Conservation (phyloP, 192 early-diverging fungal species). For the Jimgerdemannia lactiflua region DNA sequence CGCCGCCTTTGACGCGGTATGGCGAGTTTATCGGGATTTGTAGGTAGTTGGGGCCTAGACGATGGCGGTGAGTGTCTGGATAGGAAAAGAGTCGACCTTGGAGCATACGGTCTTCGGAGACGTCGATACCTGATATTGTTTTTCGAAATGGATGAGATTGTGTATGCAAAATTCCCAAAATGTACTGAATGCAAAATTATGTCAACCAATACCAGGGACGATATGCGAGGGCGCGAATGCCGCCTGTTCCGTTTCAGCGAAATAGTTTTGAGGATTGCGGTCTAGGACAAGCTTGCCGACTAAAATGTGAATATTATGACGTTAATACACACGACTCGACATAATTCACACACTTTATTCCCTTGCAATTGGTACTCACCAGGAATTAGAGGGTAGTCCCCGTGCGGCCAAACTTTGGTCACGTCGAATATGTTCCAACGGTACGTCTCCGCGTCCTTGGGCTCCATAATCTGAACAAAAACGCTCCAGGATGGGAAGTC, state of each 20-base stretch:
- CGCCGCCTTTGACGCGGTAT: conserved; percentile 25
- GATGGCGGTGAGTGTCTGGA: conserved; percentile 68
- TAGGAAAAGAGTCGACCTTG: conserved; percentile 75
- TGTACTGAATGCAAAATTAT: too few relatives aligned
- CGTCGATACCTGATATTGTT: conserved; percentile 52
- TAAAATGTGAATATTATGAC: too few relatives aligned
- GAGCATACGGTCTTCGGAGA: conserved; percentile 64
- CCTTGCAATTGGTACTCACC: too few relatives aligned
- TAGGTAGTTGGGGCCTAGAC: conserved; percentile 67
- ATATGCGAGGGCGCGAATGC: conserved; percentile 68
- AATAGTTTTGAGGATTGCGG: conserved; percentile 74
- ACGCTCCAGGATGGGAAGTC: conserved; percentile 66
- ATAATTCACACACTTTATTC: too few relatives aligned
- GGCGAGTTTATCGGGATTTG: conserved; percentile 71
- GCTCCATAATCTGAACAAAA: conserved; percentile 59
- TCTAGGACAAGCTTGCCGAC: conserved; percentile 69
- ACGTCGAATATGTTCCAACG: conserved; percentile 64
- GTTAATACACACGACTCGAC: too few relatives aligned
- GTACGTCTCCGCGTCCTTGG: conserved; percentile 55
- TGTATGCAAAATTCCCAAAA: too few relatives aligned
- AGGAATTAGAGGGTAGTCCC: conserved; percentile 26
- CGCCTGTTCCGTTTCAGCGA: conserved; percentile 72
- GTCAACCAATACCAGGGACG: conserved; percentile 65
- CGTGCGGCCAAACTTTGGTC: conserved; percentile 66
- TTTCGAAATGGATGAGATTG: too few relatives aligned